Percentiles rank a stretch among this genome's conserved stretches.
Conservation (phyloP, 139 green algal species). For the Chara braunii region DNA sequence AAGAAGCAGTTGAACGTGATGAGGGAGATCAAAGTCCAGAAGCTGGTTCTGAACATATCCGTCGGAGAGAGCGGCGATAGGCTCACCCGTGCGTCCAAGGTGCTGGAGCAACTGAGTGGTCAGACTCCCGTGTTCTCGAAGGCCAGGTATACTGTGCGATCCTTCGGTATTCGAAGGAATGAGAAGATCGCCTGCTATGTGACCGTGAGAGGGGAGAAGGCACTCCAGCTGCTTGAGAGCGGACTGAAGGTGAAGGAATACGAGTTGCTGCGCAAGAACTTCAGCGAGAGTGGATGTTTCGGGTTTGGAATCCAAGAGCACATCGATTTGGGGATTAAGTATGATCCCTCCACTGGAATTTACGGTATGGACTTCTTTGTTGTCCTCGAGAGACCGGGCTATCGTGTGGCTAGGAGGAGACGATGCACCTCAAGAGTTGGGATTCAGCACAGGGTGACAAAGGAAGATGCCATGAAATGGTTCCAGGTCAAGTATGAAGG, state of each 20-base stretch:
- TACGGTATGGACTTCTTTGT: conserved; percentile 99
- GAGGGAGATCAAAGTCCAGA: conserved; percentile 91
- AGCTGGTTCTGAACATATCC: conserved; percentile 97
- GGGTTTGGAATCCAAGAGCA: conserved; percentile 87
- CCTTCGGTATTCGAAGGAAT: conserved; percentile 94
- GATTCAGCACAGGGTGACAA: conserved; percentile 78
- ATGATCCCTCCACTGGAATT: conserved; percentile 98
- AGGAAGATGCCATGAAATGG: conserved; percentile 98
- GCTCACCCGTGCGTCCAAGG: conserved; percentile 97
- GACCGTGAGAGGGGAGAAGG: conserved; percentile 95
- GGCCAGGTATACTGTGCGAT: conserved; percentile 95
- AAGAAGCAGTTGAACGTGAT: conserved; percentile 72
- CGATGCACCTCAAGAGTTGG: conserved; percentile 29
- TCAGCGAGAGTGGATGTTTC: conserved; percentile 71
- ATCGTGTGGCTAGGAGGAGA: conserved; percentile 77
- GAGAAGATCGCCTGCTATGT: conserved; percentile 97
- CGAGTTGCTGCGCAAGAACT: conserved; percentile 94
- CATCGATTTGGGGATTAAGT: conserved; percentile 99
- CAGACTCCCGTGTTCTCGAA: conserved; percentile 96
- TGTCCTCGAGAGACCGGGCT: conserved; percentile 89
- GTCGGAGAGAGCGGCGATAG: conserved; percentile 95
- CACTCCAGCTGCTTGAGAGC: conserved; percentile 94
- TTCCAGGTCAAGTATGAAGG: conserved; percentile 79
- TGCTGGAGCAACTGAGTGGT: conserved; percentile 98
- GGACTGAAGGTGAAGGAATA: conserved; percentile 99